Conservation (phyloP, 257 asterid genomes). For the Lithospermum erythrorhizon region DNA sequence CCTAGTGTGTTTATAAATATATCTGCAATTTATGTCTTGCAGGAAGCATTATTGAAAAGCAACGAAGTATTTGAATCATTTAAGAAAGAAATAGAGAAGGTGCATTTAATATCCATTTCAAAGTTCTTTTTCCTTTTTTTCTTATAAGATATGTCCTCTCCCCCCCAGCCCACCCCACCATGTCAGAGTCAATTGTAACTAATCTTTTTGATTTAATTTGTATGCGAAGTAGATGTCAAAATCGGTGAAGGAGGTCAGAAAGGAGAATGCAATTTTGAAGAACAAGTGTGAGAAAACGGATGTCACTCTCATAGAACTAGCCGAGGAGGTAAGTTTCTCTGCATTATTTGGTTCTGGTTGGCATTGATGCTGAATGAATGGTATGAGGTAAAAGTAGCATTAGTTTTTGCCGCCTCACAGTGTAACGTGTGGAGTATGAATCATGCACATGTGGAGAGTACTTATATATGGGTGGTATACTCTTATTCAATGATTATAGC, state of each 20-base stretch:
- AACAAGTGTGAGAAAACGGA: conserved; percentile 75
- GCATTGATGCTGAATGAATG: not conserved
- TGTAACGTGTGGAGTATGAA: no score
- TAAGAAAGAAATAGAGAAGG: conserved; percentile 96
- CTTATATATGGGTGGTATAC: no score
- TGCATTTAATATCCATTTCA: conserved; percentile 15
- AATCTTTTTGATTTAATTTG: conserved; percentile 6
- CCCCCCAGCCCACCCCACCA: not conserved
- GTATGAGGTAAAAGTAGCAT: not conserved
- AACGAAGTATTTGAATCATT: conserved; percentile 92
- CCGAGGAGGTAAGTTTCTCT: conserved; percentile 56
- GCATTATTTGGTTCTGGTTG: not conserved
- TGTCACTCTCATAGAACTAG: conserved; percentile 76
- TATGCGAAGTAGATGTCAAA: conserved; percentile 63
- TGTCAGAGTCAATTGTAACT: not conserved
- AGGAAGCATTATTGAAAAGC: conserved; percentile 97
- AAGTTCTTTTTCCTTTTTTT: not conserved
- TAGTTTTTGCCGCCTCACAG: no score
- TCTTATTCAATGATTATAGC: no score
- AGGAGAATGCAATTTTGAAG: conserved; percentile 78
- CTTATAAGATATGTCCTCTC: not conserved
- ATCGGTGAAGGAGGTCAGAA: conserved; percentile 78
- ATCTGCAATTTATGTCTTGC: conserved; percentile 9
- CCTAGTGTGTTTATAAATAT: not conserved
- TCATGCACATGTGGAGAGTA: no score